Conservation (phyloP, 2,329 filamentous ascomycete genomes). For the Aspergillus awamori region DNA sequence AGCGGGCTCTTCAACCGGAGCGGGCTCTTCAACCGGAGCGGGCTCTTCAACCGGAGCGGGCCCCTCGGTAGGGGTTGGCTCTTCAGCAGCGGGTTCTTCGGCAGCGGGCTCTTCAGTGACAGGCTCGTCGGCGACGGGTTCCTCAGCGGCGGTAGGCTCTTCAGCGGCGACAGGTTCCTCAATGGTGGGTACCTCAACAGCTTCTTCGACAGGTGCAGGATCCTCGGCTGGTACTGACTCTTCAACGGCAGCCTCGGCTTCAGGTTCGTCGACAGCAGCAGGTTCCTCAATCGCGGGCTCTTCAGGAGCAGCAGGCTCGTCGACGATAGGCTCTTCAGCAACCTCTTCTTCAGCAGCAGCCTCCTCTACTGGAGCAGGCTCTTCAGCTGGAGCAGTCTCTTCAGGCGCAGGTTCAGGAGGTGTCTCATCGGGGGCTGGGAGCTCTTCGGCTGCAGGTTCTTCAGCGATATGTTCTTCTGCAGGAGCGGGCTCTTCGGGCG, state of each 20-base stretch:
- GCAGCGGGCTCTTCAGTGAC: constrained; percentile 18
- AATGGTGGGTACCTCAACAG: constrained; percentile 17
- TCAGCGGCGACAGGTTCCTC: background rate
- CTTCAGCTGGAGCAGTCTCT: constrained; percentile 20
- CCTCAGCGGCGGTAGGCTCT: constrained; percentile 19
- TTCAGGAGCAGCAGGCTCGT: constrained; percentile 22
- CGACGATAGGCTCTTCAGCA: constrained; percentile 8
- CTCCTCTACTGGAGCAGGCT: constrained; percentile 8
- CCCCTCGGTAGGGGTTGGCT: constrained; percentile 19
- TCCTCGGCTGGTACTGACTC: background rate
- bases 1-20: constrained; percentile 19
- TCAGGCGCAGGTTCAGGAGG: constrained; percentile 19
- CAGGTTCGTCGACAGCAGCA: constrained; percentile 12
- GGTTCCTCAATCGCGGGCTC: constrained; percentile 21
- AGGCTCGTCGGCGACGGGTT: constrained; percentile 18
- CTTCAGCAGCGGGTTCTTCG: constrained; percentile 22
- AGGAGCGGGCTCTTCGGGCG: constrained; percentile 19
- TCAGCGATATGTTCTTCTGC: constrained; percentile 19
- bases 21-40: constrained; percentile 15
- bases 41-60: constrained; percentile 16
- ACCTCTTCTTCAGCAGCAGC: background rate
- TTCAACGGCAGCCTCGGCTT: constrained; percentile 17
- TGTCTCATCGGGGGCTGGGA: constrained; percentile 18
- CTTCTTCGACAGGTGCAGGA: constrained; percentile 9
- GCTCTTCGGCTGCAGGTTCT: constrained; percentile 21